Conservation (phyloP, 1,284 basidiomycete species). For the Cutaneotrichosporon arboriforme region DNA sequence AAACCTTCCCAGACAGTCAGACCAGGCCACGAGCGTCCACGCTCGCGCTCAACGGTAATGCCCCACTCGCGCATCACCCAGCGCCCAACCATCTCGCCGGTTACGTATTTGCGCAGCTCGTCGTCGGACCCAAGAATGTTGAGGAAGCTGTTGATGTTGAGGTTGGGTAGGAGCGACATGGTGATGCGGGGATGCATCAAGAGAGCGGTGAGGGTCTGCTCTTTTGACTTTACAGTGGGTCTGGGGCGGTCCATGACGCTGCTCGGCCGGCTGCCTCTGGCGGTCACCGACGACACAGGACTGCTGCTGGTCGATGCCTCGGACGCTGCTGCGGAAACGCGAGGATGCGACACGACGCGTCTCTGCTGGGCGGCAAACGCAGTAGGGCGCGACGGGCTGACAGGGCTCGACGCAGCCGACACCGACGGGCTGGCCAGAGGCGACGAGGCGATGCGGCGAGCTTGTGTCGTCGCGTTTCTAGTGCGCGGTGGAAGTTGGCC, state of each 20-base stretch:
- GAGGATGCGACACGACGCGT: background rate
- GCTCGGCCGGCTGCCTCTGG: background rate
- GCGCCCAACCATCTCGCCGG: slow-evolving; percentile 43
- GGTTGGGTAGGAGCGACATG: slow-evolving; percentile 31
- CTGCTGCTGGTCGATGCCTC: background rate
- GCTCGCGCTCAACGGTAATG: slow-evolving; percentile 28
- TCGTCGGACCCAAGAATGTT: slow-evolving; percentile 38
- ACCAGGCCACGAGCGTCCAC: slow-evolving; percentile 43
- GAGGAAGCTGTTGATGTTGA: slow-evolving; percentile 44
- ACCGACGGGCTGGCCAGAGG: slow-evolving; percentile 21
- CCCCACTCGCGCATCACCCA: slow-evolving; percentile 47
- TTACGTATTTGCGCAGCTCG: slow-evolving; percentile 31
- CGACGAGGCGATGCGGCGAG: slow-evolving; percentile 18
- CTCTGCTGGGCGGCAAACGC: background rate
- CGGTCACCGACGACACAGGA: background rate
- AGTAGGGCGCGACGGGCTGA: background rate
- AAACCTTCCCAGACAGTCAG: slow-evolving; percentile 48
- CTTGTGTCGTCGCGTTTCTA: slow-evolving; percentile 6
- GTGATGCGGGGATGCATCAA: slow-evolving; percentile 34
- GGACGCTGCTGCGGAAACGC: background rate
- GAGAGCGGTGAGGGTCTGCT: slow-evolving; percentile 13
- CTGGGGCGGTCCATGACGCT: slow-evolving; percentile 10
- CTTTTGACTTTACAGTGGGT: background rate
- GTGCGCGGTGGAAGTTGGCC: slow-evolving; percentile 15
- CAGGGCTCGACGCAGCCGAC: slow-evolving; percentile 1